Evolutionary conservation across 768 basidiomycete species (phyloP).

Genomic region (Lactarius hengduanensis): DNA sequence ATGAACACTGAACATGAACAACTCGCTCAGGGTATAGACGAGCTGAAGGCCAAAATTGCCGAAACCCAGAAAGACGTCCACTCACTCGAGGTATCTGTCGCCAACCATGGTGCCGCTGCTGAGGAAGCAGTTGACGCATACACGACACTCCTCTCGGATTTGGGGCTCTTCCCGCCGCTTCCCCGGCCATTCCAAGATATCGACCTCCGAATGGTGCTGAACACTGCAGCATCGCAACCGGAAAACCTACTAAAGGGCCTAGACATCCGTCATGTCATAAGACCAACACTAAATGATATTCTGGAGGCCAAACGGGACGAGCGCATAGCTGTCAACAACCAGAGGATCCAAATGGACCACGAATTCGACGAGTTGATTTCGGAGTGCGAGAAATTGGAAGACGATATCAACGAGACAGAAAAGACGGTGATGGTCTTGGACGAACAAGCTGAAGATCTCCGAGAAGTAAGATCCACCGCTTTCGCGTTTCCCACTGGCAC

Average conservation of each 20-base stretch:
- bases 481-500: not conserved
- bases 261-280: conserved; percentile 69
- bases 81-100: conserved; percentile 80
- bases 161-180: conserved; percentile 76
- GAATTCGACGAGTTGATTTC: conserved; percentile 74
- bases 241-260: conserved; percentile 65
- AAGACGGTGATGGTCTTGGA: conserved; percentile 68
- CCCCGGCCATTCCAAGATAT: conserved; percentile 67
- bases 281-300: conserved; percentile 70
- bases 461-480: conserved; percentile 56
- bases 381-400: conserved; percentile 79
- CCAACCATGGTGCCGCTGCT: conserved; percentile 73
- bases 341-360: conserved; percentile 77
- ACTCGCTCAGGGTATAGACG: conserved; percentile 68
- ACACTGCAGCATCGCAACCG: conserved; percentile 70
- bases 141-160: conserved; percentile 65
- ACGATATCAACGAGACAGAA: conserved; percentile 71
- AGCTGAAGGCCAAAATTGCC: conserved; percentile 70
- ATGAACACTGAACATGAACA: conserved; percentile 91
- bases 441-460: conserved; percentile 76
- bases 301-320: conserved; percentile 72
- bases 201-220: conserved; percentile 78
- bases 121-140: conserved; percentile 84
- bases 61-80: conserved; percentile 72
- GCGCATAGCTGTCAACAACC: conserved; percentile 68